Evolutionary conservation across 805 yeast genomes (phyloP), one percentile per base, ranked within the genome.

Genomic region (Wickerhamomyces queroliae): DNA sequence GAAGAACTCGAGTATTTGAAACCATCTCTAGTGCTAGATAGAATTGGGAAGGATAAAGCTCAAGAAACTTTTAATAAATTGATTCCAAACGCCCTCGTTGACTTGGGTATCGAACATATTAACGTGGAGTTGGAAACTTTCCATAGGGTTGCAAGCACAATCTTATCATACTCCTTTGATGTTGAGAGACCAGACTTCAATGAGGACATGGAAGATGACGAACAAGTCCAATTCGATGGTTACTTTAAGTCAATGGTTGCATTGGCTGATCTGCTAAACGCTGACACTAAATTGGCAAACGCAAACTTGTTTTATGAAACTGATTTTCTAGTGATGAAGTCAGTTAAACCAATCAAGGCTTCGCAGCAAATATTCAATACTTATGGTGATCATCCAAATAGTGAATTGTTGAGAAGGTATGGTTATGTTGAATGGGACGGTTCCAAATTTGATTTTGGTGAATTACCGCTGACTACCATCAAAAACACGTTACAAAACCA

Each of bases 101-200:
- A 60, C 21, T 48, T 76, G 16, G 63, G 63, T 0, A 47, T 69
- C 13, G 59, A 62, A 45, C 40, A 69, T 46, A 44, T 63, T 12
- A 55, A 57, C 9, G 58, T 72, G 2, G 60, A 82, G 1, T 55
- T 76, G 33, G 80, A 74, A 2, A 76, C 73, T 10, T 93, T 84
- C 57, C 81, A 80, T 48, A 64, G 71, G 27, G 76, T 84, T 43
- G 97, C 95, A 0, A 78, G 88, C 30, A 62, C 85, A 13, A 85
- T 93, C 35, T 77, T 89, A 87, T 75, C 96, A 1, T 91, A 91
- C 53, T 85, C 95, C 0, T 91, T 93, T 61, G 99, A 93, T 57
- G 84, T 87, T 12, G 83, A 76, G 45, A 52, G 59, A 40, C 52
- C 61, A 16, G 59, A 56, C 26, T 46, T 52, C 16, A 55, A 58